Conservation (phyloP, 768 basidiomycete genomes). For the Amanita muscaria region DNA sequence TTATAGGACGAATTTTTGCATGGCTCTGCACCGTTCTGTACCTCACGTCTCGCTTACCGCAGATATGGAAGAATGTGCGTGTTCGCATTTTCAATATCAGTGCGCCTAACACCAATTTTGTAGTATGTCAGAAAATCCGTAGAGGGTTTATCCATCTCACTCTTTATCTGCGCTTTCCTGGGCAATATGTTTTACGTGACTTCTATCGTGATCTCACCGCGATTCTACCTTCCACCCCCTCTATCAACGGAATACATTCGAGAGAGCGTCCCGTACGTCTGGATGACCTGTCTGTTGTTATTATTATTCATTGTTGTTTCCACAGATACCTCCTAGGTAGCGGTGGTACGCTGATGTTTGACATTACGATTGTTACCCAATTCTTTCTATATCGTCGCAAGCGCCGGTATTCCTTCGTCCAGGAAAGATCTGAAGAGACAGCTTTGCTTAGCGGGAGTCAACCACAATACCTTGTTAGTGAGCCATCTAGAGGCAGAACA, state of each 20-base stretch:
- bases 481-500: constrained; percentile 2
- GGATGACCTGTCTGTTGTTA: constrained; percentile 21
- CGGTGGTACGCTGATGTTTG: constrained; percentile 88
- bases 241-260: constrained; percentile 57
- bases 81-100: not conserved
- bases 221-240: constrained; percentile 45
- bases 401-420: constrained; percentile 20
- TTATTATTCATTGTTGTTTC: constrained; percentile 4
- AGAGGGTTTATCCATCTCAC: constrained; percentile 87
- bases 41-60: constrained; percentile 87
- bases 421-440: constrained; percentile 24
- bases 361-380: constrained; percentile 85
- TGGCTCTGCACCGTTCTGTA: constrained; percentile 94
- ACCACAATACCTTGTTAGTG: not conserved
- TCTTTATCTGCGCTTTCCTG: constrained; percentile 89
- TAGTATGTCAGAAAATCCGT: constrained; percentile 88
- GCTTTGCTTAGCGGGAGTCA: constrained; percentile 34
- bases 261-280: constrained; percentile 86
- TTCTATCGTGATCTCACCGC: constrained; percentile 78
- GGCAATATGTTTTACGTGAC: constrained; percentile 92
- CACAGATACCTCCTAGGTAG: constrained; percentile 84
- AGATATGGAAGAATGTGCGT: constrained; percentile 98
- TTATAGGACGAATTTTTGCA: constrained; percentile 85
- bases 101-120: constrained; percentile 3
- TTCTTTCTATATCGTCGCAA: constrained; percentile 62